These are phyloP conservation scores for Paracorniculantispora psalliotae DNA, from an alignment of 2,329 filamentous ascomycete genomes.

Conservation along the genomic window DNA sequence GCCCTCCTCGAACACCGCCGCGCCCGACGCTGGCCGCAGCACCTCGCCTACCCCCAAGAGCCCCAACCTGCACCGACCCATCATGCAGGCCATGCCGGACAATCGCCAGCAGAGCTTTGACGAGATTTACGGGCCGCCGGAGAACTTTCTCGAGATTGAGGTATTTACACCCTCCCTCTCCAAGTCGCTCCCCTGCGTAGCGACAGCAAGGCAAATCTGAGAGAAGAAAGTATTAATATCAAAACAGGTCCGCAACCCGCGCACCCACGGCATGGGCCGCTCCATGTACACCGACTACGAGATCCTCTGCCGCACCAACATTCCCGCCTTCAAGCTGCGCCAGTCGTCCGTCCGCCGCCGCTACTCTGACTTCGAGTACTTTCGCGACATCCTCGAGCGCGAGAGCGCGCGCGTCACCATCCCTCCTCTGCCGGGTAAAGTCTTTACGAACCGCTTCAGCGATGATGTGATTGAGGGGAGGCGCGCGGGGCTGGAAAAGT, in stretches of 20 bases:
- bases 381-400: conserved; percentile 94
- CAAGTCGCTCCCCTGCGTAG: too few species aligned
- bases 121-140: conserved; percentile 96
- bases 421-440: conserved; percentile 90
- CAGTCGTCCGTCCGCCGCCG: conserved; percentile 82
- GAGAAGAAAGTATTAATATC: too few species aligned
- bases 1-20: conserved; percentile 12
- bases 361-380: conserved; percentile 98
- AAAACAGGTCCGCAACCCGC: conserved; percentile 81
- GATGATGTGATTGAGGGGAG: conserved; percentile 97
- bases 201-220: too few species aligned
- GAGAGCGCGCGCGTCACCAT: conserved; percentile 93
- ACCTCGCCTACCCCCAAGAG: conserved; percentile 25
- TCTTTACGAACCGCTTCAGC: conserved; percentile 96
- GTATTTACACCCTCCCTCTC: conserved; percentile 38
- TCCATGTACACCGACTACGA: conserved; percentile 99
- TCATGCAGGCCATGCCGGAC: conserved; percentile 63
- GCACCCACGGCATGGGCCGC: conserved; percentile 89
- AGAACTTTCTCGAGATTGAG: conserved; percentile 99
- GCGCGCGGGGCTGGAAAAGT: conserved; percentile 85
- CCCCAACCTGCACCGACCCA: conserved; percentile 42
- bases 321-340: conserved; percentile 96
- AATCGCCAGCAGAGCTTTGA: conserved; percentile 92
- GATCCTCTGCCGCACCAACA: conserved; percentile 96
- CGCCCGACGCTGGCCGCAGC: neutral